Evolutionary conservation across 2,329 filamentous ascomycete genomes (phyloP), one percentile per base, ranked within the genome.

Genomic region (Periconia macrospinosa): DNA sequence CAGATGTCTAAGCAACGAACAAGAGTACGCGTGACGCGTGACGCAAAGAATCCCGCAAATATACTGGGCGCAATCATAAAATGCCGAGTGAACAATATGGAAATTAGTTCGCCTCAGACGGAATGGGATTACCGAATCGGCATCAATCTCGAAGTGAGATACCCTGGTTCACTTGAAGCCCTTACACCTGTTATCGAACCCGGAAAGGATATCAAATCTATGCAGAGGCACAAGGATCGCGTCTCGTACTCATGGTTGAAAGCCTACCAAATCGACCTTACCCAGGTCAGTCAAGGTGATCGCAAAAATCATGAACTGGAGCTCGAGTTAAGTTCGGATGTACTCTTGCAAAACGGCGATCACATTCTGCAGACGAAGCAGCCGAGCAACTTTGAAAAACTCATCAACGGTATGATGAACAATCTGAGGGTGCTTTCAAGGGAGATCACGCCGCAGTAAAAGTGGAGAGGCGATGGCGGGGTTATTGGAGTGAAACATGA

Each of bases 141-240:
- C 65, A 86, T 99, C 68, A 97, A 96, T 69, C 83, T 99, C 2
- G 95, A 99, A 84, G 92, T 95, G 84, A 83, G 88, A 50, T 96
- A 87, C 78, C 69, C 76, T 3, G 91, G 92, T 20, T 79, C 85
- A 1, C 66, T 89, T 0, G 79, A 86, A 8, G 76, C 78, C 19
- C 73, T 86, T 2, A 70, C 76, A 0, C 73, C 79, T 3, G 65
- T 71, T 13, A 65, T 71, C 9, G 79, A 81, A 20, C 61, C 65
- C 10, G 77, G 76, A 3, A 71, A 76, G 73, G 43, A 75, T 64
- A 14, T 69, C 57, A 45, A 69, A 42, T 54, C 68, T 56, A 58
- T 70, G 7, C 87, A 91, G 65, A 86, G 92, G 7, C 86, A 85
- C 63, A 99, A 99, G 74, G 92, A 99, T 73, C 85, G 94, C 17